Base-by-base conservation (phyloP, 768 basidiomycete species). In the Aureoboletus auriporus region DNA sequence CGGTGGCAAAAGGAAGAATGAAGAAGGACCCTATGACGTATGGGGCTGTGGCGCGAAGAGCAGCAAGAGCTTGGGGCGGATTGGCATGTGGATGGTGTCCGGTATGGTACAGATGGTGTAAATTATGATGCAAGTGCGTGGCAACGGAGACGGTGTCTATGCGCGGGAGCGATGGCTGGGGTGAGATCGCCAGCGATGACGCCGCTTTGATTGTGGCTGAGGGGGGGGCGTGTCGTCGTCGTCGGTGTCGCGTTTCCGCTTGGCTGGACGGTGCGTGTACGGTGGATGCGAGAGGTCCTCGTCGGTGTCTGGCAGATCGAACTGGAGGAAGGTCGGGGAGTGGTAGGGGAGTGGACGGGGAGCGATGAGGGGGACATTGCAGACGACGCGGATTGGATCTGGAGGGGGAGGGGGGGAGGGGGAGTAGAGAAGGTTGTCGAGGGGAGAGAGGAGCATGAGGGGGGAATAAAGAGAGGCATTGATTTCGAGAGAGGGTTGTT, bases 261-360 rank as follows among this genome's bases (percentile, higher is more conserved):
- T 84, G 4, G 68, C 47, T n/a, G 71, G 68, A 60, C 75, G 66
- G 55, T 66, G 67, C n/a, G 69, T 82, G 70, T 85, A 85, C 0
- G 84, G 84, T 7, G 84, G 81, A 53, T 78, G 78, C 0, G 84
- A 85, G 36, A 85, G 76, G 60, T 86, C 83, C 59, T 84, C 79
- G 66, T 84, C 82, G 8, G 79, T 68, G 67, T 84, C 83, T 0
- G 84, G 84, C 20, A 79, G 69, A 47, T 82, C 80, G 61, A 82
- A 84, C 46, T 83, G 79, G 47, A 86, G 78, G 62, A 84, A 84
- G 0, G 77, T 78, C 26, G 84, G 84, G 9, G 82, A 82, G 47
- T 83, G 81, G 65, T 81, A 84, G 2, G 84, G 84, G 33, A 85
- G 76, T 0, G 84, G 84, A 23, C 77, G 78, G 11, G 84, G 84